Evolutionary conservation across 2,329 filamentous ascomycete species (phyloP), one percentile per base, ranked within the genome.

Genomic region (Byssoonygena ceratinophila): DNA sequence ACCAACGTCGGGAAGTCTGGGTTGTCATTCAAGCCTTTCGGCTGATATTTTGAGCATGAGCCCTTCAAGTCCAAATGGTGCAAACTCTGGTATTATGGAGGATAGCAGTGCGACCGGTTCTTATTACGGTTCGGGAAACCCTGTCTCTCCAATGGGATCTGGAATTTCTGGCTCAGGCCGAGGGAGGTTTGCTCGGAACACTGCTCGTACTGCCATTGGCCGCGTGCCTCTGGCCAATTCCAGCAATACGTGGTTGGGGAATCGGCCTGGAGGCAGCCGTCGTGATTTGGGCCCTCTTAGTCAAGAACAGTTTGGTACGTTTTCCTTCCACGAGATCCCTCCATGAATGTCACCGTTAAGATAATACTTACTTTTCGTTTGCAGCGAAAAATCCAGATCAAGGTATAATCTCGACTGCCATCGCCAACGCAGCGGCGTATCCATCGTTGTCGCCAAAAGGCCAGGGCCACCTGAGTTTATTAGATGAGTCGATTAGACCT

Each of bases 321-420:
- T 54, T 55, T 49, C 56, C 54, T 53, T 40, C 34, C 37, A 57
- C 53, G 27, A 23, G 8, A 12, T n/a, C n/a, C 3, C 27, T 2
- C 7, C 14, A n/a, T 44, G 12, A 29, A 3, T 8, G 16, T 44
- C 39, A 29, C 5, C 7, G 23, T 41, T 32, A 16, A 50, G 37
- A 18, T 50, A 46, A 46, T 46, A 25, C 53, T 55, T 23, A 55
- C 37, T 34, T 41, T 54, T 53, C 67, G 67, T 64, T 62, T 71
- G 70, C 64, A 22, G 62, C 61, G 31, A 61, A 70, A 60, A 60
- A 61, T 36, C 56, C 68, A 59, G 79, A 79, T 61, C 81, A 84
- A 70, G 89, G 90, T 52, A 95, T 96, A 64, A 96, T 96, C 58
- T 94, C 89, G 23, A 85, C 80, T 60, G 90, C 91, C 44, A 96